Evolutionary conservation across 208 protist species (phyloP).

Genomic region (Acanthamoeba triangularis): DNA sequence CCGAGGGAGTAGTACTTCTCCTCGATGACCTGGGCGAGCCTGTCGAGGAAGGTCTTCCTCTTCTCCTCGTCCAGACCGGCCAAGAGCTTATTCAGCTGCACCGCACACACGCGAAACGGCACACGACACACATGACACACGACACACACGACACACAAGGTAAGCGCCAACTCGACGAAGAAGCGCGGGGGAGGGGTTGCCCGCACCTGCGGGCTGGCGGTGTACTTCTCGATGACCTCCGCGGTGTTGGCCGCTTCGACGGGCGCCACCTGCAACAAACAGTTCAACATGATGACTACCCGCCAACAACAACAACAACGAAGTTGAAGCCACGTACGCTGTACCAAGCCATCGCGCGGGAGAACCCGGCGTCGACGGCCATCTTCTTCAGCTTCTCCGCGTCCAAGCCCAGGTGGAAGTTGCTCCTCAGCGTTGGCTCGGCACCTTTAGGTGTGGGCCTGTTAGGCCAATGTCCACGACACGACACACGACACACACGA

Average conservation of each 20-base stretch:
- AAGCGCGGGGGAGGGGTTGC: background rate
- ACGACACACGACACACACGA: too few relatives aligned
- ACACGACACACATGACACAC: too few relatives aligned
- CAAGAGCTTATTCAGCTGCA: background rate
- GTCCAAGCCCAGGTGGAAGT: constrained; percentile 62
- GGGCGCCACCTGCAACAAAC: background rate
- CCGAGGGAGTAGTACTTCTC: background rate
- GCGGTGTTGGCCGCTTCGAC: background rate
- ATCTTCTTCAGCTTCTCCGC: constrained; percentile 28
- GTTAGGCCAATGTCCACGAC: too few relatives aligned
- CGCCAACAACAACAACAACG: background rate
- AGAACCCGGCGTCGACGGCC: constrained; percentile 78
- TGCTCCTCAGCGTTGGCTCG: background rate
- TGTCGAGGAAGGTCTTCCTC: background rate
- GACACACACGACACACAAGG: too few relatives aligned
- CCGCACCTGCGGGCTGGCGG: background rate
- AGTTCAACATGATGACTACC: background rate
- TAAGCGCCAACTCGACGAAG: too few relatives aligned
- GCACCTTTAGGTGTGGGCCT: background rate
- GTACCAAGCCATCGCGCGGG: background rate
- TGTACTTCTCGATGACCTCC: constrained; percentile 1
- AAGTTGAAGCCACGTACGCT: constrained; percentile 18
- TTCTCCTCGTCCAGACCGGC: background rate
- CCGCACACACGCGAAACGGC: too few relatives aligned
- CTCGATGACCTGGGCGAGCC: background rate